A percentile compares a stretch with the other conserved stretches of the same genome.
Evolutionary conservation across 2,329 filamentous ascomycete genomes (phyloP).

Genomic region (Leptographium radiaticola): DNA sequence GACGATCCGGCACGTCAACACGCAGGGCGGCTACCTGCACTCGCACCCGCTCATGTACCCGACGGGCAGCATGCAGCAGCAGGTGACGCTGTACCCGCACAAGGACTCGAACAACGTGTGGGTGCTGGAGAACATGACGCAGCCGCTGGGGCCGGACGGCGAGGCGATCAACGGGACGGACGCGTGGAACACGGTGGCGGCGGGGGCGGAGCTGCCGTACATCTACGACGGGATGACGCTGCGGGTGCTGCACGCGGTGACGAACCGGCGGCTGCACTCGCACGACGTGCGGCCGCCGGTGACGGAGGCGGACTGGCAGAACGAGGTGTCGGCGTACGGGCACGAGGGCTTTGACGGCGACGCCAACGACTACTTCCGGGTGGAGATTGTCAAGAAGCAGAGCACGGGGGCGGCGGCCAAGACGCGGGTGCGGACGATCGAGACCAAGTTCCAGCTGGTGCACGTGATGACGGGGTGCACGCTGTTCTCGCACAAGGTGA

Average conservation of each 20-base stretch:
- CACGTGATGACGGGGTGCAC: constrained; percentile 95
- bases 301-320: constrained; percentile 85
- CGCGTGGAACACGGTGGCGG: constrained; percentile 67
- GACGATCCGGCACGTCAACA: constrained; percentile 84
- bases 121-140: constrained; percentile 90
- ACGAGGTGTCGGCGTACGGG: constrained; percentile 91
- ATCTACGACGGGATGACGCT: constrained; percentile 72
- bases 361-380: constrained; percentile 87
- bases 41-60: constrained; percentile 98
- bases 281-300: constrained; percentile 85
- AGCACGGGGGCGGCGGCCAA: constrained; percentile 70
- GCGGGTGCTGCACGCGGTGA: constrained; percentile 71
- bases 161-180: constrained; percentile 64
- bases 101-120: constrained; percentile 98
- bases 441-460: constrained; percentile 90
- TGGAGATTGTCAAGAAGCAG: constrained; percentile 87
- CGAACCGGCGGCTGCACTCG: constrained; percentile 83
- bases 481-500: constrained; percentile 97
- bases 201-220: constrained; percentile 34
- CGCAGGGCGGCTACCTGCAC: constrained; percentile 93
- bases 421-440: constrained; percentile 77
- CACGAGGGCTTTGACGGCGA: constrained; percentile 96
- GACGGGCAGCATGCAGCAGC: constrained; percentile 93
- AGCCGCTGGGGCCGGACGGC: constrained; percentile 66
- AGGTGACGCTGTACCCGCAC: constrained; percentile 95